These are phyloP conservation scores for Neovahlkampfia damariscottae DNA, from an alignment of 78 protist genomes.

Conservation along the genomic window DNA sequence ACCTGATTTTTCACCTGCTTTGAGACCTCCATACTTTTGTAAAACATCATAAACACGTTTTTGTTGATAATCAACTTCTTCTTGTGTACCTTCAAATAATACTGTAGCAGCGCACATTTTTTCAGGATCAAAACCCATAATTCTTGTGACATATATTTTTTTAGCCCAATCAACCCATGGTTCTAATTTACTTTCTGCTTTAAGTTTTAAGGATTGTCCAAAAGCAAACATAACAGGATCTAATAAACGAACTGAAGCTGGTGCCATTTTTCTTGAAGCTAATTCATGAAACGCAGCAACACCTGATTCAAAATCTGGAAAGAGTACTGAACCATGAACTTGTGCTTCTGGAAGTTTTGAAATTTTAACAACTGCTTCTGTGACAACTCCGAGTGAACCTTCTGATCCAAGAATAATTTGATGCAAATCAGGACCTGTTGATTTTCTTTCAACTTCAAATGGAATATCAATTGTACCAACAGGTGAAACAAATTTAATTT, in stretches of 20 bases:
- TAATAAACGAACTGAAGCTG: constrained; percentile 13
- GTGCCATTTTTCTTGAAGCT: constrained; percentile 11
- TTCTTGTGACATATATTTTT: not conserved
- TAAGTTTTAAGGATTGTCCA: constrained; percentile 4
- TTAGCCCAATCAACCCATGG: not conserved
- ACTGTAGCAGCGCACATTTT: constrained; percentile 38
- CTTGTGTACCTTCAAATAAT: constrained; percentile 45
- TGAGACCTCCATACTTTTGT: not conserved
- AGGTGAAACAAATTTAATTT: constrained; percentile 58
- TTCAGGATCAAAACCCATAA: constrained; percentile 19
- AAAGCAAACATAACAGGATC: constrained; percentile 5
- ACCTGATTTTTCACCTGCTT: constrained; percentile 33
- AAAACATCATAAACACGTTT: not conserved
- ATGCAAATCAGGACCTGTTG: constrained; percentile 64
- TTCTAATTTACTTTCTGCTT: not conserved
- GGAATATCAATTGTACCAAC: constrained; percentile 52
- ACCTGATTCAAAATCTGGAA: constrained; percentile 43
- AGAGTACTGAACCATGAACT: constrained; percentile 42
- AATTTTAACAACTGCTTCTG: constrained; percentile 57
- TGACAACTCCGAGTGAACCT: constrained; percentile 71
- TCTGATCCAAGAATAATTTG: constrained; percentile 58
- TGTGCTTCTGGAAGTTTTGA: constrained; percentile 3
- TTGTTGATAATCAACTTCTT: not conserved
- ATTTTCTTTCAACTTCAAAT: constrained; percentile 25
- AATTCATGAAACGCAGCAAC: not conserved